Conservation (phyloP, 140 eudicot genomes). For the Erigeron philadelphicus region DNA sequence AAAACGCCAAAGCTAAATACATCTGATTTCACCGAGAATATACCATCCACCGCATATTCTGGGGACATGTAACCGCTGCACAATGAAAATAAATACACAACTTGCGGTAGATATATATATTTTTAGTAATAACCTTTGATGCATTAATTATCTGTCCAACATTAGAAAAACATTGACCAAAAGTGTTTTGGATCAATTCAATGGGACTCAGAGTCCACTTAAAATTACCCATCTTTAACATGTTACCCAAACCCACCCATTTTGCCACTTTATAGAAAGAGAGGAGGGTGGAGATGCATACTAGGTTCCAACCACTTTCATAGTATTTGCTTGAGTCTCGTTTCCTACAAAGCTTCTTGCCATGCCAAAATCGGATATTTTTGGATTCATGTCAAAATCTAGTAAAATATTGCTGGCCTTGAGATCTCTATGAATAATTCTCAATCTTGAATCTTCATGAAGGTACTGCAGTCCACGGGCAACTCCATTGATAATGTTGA, state of each 20-base stretch:
- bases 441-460: slow-evolving; percentile 59
- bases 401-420: slow-evolving; percentile 60
- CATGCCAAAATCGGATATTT: slow-evolving; percentile 66
- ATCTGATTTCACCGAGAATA: slow-evolving; percentile 68
- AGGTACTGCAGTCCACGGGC: slow-evolving; percentile 71
- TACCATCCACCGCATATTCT: slow-evolving; percentile 58
- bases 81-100: neutral
- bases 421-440: slow-evolving; percentile 61
- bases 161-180: neutral
- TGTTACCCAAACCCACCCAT: neutral
- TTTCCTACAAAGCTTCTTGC: slow-evolving; percentile 58
- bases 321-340: slow-evolving; percentile 42
- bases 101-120: too few relatives aligned
- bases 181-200: neutral
- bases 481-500: slow-evolving; percentile 49
- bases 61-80: slow-evolving; percentile 78
- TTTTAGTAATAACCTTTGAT: neutral
- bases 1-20: slow-evolving; percentile 64
- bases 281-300: slow-evolving; percentile 29
- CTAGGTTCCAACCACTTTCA: slow-evolving; percentile 65
- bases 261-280: neutral
- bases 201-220: neutral
- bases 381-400: slow-evolving; percentile 52
- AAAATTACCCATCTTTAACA: neutral
- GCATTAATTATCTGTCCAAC: neutral